Evolutionary conservation across 2,329 filamentous ascomycete genomes (phyloP).

Genomic region (Teratosphaeriaceae sp.): DNA sequence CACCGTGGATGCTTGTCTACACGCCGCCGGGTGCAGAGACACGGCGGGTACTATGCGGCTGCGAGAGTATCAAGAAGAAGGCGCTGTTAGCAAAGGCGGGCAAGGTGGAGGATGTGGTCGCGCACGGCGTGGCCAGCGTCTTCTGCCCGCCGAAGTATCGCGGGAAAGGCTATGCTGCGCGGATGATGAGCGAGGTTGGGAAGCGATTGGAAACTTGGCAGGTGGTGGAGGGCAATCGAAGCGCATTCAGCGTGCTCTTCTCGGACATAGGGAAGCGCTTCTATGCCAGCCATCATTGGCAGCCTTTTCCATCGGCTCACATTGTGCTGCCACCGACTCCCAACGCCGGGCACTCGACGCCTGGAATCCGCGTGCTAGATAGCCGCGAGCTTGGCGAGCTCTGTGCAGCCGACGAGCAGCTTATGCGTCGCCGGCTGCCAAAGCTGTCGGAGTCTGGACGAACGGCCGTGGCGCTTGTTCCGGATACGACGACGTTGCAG

Average conservation of each 20-base stretch:
- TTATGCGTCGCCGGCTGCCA: slow-evolving; percentile 47
- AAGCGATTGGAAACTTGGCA: slow-evolving; percentile 48
- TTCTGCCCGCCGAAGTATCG: slow-evolving; percentile 62
- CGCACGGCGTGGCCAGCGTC: slow-evolving; percentile 72
- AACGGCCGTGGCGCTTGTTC: slow-evolving; percentile 58
- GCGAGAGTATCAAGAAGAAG: slow-evolving; percentile 49
- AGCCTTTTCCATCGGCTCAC: slow-evolving; percentile 65
- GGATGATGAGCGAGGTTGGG: slow-evolving; percentile 66
- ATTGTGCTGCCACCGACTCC: slow-evolving; percentile 51
- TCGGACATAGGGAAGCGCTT: slow-evolving; percentile 82
- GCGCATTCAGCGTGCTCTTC: slow-evolving; percentile 70
- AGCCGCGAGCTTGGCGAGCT: slow-evolving; percentile 56
- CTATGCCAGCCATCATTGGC: slow-evolving; percentile 74
- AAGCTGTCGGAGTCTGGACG: slow-evolving; percentile 26
- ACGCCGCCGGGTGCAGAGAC: slow-evolving; percentile 27
- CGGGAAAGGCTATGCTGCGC: slow-evolving; percentile 67
- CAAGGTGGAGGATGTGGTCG: slow-evolving; percentile 49
- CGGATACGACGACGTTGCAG: slow-evolving; percentile 59
- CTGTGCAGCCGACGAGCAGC: slow-evolving; percentile 57
- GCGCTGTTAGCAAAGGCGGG: slow-evolving; percentile 41
- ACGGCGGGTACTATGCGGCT: slow-evolving; percentile 47
- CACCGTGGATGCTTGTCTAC: slow-evolving; percentile 55
- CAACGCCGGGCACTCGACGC: slow-evolving; percentile 1
- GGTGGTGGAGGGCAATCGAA: slow-evolving; percentile 36
- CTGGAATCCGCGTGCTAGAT: slow-evolving; percentile 37